A percentile compares a stretch with the other conserved stretches of the same genome.
Evolutionary conservation across 1,284 basidiomycete species (phyloP).

Genomic region (Schizopora paradoxa): DNA sequence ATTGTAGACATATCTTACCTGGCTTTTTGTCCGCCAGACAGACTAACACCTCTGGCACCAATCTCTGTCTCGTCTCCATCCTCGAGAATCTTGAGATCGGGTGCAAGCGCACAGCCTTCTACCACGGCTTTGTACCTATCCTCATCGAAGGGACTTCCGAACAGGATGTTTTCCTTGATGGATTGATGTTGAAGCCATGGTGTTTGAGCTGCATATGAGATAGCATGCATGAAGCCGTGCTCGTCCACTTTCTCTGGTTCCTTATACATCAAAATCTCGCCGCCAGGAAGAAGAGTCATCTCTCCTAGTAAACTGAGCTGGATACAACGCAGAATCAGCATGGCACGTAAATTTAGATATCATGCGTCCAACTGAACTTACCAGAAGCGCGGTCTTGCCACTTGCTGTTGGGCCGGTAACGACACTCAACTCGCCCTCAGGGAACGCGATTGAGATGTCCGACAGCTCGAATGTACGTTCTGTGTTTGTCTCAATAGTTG

Average conservation of each 20-base stretch:
- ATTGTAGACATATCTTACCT: conserved; percentile 28
- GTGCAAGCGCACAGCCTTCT: conserved; percentile 64
- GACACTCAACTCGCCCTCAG: conserved; percentile 58
- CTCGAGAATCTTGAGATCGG: conserved; percentile 69
- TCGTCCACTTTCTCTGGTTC: conserved; percentile 51
- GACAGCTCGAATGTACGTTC: conserved; percentile 48
- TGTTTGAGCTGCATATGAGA: conserved; percentile 80
- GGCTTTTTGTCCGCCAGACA: conserved; percentile 64
- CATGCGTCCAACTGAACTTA: conserved; percentile 25
- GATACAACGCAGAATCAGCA: conserved; percentile 2
- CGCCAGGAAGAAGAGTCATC: conserved; percentile 48
- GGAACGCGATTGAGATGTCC: conserved; percentile 64
- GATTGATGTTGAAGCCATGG: conserved; percentile 73
- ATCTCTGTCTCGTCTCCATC: conserved; percentile 64
- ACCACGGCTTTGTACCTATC: conserved; percentile 59
- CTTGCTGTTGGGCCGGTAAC: conserved; percentile 72
- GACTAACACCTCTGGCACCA: conserved; percentile 45
- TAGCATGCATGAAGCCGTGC: conserved; percentile 61
- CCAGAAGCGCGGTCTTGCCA: conserved; percentile 74
- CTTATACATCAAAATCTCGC: conserved; percentile 61
- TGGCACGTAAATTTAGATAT: not conserved
- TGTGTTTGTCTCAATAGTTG: conserved; percentile 15
- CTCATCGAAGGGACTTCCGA: conserved; percentile 62
- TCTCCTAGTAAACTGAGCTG: conserved; percentile 65
- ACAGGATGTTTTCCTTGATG: conserved; percentile 69